Evolutionary conservation across 257 asterid genomes (phyloP), one percentile per base, ranked within the genome.

Genomic region (Solanum pennellii): DNA sequence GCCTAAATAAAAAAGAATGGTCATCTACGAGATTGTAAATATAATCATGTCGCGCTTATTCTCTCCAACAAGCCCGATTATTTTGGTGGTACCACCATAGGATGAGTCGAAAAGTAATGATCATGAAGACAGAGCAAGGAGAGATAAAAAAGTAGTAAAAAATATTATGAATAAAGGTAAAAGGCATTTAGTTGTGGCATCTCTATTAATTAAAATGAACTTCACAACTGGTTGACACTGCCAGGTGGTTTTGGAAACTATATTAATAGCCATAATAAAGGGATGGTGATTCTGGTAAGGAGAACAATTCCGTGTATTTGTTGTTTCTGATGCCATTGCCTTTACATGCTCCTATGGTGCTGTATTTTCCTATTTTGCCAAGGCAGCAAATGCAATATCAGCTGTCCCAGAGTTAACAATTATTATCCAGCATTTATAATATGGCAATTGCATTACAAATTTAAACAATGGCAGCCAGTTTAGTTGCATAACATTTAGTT

Each of bases 231-330:
- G 29, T 62, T 62, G 5, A 62, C 89, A 5, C 10, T 89, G 9
- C 87, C 89, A 6, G 88, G 88, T 10, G 91, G 91, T n/a, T 84
- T 65, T 52, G 59, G 75, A 3, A 20, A 10, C 3, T 5, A 25
- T 12, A 12, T 60, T 0, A 15, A 69, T 69, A 60, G 77, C n/a
- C 47, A 60, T 6, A 47, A 76, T 10, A 15, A 66, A 49, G 86
- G 88, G 60, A 29, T 45, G 68, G 86, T 31, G 37, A 33, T 33
- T 33, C 37, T 33, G 37, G 5, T 33, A 33, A 33, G 37, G 37
- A 5, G 37, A 33, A 35, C 6, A 5, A 35, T 5, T 35, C 37
- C 6, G 37, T 35, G 37, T 35, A 35, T 35, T 35, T 35, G 7
- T 35, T 35, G 37, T 35, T 35, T 35, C 6, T 6, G 37, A 35